Conservation (phyloP, 1,139 yeast genomes). For the Geotrichum restrictum region DNA sequence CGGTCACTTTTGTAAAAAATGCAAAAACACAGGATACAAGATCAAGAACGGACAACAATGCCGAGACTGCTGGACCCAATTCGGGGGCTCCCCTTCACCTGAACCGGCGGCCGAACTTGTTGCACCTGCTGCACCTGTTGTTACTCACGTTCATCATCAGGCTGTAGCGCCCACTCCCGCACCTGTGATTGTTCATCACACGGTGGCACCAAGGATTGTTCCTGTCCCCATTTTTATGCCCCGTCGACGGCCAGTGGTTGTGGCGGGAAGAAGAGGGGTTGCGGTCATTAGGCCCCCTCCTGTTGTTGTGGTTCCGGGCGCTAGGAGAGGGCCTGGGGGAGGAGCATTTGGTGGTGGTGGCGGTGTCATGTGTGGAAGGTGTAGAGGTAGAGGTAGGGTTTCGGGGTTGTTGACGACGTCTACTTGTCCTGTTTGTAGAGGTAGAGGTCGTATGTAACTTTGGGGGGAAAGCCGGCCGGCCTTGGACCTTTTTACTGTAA, state of each 20-base stretch:
- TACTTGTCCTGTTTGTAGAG: constrained; percentile 49
- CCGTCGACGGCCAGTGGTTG: constrained; percentile 20
- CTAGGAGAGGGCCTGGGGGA: no score
- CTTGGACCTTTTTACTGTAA: no score
- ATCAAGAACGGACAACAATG: constrained; percentile 62
- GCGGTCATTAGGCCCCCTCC: not conserved
- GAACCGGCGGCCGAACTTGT: not conserved
- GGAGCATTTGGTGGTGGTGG: constrained; percentile 62
- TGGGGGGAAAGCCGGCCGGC: no score
- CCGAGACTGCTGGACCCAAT: constrained; percentile 65
- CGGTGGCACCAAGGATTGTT: constrained; percentile 15
- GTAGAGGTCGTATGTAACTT: constrained; percentile 56
- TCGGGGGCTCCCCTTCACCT: constrained; percentile 42
- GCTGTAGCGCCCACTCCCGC: constrained; percentile 15
- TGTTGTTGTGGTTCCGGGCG: not conserved
- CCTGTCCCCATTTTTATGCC: not conserved
- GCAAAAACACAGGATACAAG: constrained; percentile 73
- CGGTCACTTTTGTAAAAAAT: constrained; percentile 60
- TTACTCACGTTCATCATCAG: no score
- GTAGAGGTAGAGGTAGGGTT: constrained; percentile 66
- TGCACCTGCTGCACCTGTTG: not conserved
- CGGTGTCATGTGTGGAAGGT: constrained; percentile 71
- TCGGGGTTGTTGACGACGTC: constrained; percentile 35
- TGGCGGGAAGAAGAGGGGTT: constrained; percentile 40
- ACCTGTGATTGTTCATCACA: constrained; percentile 5